These are phyloP conservation scores for Hortiboletus flavorubellus DNA, from an alignment of 768 basidiomycete species.

Conservation along the genomic window DNA sequence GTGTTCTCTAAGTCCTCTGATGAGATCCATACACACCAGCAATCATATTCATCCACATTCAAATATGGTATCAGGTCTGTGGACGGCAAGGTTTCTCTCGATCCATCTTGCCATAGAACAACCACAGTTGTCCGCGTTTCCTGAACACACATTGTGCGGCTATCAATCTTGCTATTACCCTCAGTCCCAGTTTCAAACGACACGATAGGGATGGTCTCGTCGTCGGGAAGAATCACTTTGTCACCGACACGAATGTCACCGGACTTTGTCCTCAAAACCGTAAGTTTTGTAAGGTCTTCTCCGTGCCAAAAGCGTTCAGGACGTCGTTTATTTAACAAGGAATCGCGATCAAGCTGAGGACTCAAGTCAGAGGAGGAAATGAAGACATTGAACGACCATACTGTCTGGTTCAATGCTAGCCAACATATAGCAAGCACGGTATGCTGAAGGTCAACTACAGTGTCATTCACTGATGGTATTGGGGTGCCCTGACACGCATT, in stretches of 20 bases:
- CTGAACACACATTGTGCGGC: slow-evolving; percentile 59
- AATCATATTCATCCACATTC: slow-evolving; percentile 90
- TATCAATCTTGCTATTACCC: slow-evolving; percentile 43
- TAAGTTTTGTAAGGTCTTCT: slow-evolving; percentile 58
- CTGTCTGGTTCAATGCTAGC: slow-evolving; percentile 86
- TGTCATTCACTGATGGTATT: slow-evolving; percentile 47
- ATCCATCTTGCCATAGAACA: slow-evolving; percentile 89
- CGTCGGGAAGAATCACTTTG: slow-evolving; percentile 58
- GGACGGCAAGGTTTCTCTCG: slow-evolving; percentile 55
- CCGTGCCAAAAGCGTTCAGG: slow-evolving; percentile 78
- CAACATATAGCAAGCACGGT: slow-evolving; percentile 79
- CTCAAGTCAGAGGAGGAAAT: slow-evolving; percentile 1
- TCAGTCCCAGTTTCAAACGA: slow-evolving; percentile 56
- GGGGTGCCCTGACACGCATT: slow-evolving; percentile 44
- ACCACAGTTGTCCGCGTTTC: slow-evolving; percentile 68
- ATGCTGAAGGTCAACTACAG: slow-evolving; percentile 69
- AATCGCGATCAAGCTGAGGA: slow-evolving; percentile 54
- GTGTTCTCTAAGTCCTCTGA: background rate
- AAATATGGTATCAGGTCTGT: slow-evolving; percentile 74
- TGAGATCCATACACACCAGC: slow-evolving; percentile 53
- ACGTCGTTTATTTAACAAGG: slow-evolving; percentile 55
- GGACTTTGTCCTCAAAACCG: slow-evolving; percentile 55
- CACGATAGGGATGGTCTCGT: slow-evolving; percentile 47
- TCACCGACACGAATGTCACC: slow-evolving; percentile 75
- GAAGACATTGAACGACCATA: slow-evolving; percentile 31